Evolutionary conservation across 2,329 filamentous ascomycete species (phyloP), one percentile per base, ranked within the genome.

Genomic region (Colletotrichum chlorophyti): DNA sequence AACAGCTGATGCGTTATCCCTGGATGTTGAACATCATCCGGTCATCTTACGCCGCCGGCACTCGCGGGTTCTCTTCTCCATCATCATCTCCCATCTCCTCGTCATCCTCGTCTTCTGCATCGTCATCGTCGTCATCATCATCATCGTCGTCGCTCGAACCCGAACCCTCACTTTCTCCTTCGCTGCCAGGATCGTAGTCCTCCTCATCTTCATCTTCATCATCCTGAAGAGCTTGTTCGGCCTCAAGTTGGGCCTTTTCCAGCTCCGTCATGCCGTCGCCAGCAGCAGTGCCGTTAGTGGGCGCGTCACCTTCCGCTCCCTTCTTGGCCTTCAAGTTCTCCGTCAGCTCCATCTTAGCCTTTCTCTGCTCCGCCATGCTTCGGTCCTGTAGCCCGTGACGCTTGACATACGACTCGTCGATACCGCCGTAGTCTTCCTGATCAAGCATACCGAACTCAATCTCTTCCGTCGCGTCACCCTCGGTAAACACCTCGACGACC

Each of bases 391-490:
- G 76, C 0, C 82, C 78, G 63, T 89, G 82, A 9, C 78, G 78
- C 65, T 82, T 80, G 42, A 90, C 78, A 65, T 87, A 90, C n/a
- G 67, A 69, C 62, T 83, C 80, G 65, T 88, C 85, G 60, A 90
- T 89, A 19, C 81, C 83, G 5, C 73, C 76, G 60, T 87, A 89
- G 66, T 90, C 86, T 63, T 86, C 84, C 70, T 90, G 87, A 65
- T 90, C 87, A 15, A 90, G 70, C 87, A 90, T 90, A 32, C 78
- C 79, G 62, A 90, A 90, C 68, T 90, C 87, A 19, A 88, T 73
- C 66, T 90, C 87, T 61, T 87, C 83, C 2, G 77, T 83, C 11
- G 69, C 71, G 34, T 80, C 79, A 14, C 74, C 77, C 10, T 76
- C 77, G 0, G 76, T 72, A 48, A 83, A 83, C 5, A 87, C 77